Conservation (phyloP, 2,329 filamentous ascomycete genomes). For the Xylaria sp. region DNA sequence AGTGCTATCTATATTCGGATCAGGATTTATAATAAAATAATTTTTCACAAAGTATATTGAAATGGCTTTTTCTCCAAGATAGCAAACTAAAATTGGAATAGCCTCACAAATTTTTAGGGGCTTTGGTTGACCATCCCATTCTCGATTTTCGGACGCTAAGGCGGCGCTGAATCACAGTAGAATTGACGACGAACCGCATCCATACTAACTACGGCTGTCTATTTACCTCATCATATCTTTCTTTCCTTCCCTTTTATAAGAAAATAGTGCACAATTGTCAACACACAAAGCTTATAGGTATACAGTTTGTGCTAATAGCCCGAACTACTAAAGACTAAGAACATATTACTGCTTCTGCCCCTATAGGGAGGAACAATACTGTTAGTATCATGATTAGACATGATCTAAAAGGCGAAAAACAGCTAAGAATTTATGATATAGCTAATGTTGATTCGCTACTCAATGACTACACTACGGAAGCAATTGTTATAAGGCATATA, state of each 20-base stretch:
- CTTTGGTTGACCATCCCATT: too few species aligned
- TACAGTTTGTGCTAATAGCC: neutral
- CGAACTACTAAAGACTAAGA: neutral
- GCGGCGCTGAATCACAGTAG: neutral
- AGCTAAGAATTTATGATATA: neutral
- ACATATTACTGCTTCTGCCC: neutral
- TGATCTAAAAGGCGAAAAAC: neutral
- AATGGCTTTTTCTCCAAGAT: too few species aligned
- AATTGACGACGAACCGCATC: neutral
- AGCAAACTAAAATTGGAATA: too few species aligned
- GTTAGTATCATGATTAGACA: neutral
- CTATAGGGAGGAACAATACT: neutral
- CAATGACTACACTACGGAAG: neutral
- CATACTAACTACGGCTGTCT: neutral
- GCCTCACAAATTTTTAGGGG: neutral
- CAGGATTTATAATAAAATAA: too few species aligned
- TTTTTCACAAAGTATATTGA: too few species aligned
- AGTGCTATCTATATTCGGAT: too few species aligned
- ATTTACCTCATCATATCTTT: neutral
- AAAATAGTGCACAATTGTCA: too few species aligned
- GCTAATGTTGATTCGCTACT: neutral
- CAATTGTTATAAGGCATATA: neutral
- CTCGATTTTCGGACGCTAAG: neutral
- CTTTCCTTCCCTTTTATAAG: too few species aligned
- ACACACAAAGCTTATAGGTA: neutral